Percentiles rank a stretch among this genome's conserved stretches.
These are phyloP conservation scores for Metschnikowia shivogae DNA, from an alignment of 805 yeast genomes.

Conservation along the genomic window DNA sequence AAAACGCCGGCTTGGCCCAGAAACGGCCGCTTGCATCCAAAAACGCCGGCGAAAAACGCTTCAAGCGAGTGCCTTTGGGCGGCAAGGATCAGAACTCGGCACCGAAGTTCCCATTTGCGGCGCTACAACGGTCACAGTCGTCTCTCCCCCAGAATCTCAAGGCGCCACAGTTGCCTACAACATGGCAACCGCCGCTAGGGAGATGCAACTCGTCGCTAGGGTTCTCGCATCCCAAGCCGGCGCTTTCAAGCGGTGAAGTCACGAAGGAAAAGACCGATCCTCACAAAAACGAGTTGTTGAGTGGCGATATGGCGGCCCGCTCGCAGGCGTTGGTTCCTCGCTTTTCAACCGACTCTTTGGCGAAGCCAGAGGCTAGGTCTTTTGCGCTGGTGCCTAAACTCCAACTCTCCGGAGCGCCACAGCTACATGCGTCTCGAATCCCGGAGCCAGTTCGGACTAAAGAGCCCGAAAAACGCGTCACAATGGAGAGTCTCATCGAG, in stretches of 20 bases:
- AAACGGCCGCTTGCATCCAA: conserved; percentile 4
- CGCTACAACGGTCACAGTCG: conserved; percentile 28
- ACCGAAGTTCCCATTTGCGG: conserved; percentile 9
- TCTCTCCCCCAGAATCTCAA: conserved; percentile 8
- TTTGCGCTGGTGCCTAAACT: conserved; percentile 1
- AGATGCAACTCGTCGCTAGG: conserved; percentile 39
- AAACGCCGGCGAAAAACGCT: conserved; percentile 17
- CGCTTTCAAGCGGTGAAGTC: not conserved
- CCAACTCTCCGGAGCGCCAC: conserved; percentile 7
- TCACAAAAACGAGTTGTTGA: conserved; percentile 14
- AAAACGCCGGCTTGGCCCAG: not conserved
- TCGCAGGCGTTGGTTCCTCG: conserved; percentile 20
- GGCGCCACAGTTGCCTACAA: not conserved
- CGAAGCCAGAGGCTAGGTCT: conserved; percentile 13
- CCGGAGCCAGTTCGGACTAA: conserved; percentile 7
- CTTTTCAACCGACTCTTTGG: conserved; percentile 24
- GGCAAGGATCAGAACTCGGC: conserved; percentile 36
- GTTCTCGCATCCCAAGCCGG: conserved; percentile 14
- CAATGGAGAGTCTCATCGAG: conserved; percentile 15
- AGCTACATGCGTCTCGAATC: conserved; percentile 21
- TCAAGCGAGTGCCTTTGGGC: conserved; percentile 30
- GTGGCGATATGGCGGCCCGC: conserved; percentile 19
- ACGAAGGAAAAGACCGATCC: conserved; percentile 5
- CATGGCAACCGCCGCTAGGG: conserved; percentile 22
- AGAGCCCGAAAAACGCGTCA: conserved; percentile 27